Evolutionary conservation across 2,329 filamentous ascomycete species (phyloP).

Genomic region (Rugonectria rugulosa): DNA sequence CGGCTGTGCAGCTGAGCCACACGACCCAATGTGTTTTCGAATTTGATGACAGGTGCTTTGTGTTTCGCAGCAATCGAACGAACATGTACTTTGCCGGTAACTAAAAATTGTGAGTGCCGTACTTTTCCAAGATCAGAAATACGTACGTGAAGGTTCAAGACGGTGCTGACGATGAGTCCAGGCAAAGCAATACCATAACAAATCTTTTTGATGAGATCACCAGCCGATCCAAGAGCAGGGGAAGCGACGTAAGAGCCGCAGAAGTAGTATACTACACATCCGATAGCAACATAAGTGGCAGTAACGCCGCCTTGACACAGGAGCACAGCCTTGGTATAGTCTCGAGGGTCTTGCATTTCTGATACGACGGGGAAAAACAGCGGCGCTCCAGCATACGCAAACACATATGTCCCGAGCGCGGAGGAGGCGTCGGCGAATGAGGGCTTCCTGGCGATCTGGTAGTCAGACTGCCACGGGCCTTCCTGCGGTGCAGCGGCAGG

Average conservation of each 20-base stretch:
- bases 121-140: too few species aligned
- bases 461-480: constrained; percentile 39
- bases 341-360: constrained; percentile 42
- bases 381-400: constrained; percentile 46
- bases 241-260: constrained; percentile 55
- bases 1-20: constrained; percentile 45
- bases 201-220: constrained; percentile 50
- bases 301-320: constrained; percentile 39
- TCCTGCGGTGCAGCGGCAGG: constrained; percentile 20
- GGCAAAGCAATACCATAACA: constrained; percentile 48
- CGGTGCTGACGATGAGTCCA: constrained; percentile 36
- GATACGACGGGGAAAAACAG: constrained; percentile 43
- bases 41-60: constrained; percentile 46
- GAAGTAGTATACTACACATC: constrained; percentile 53
- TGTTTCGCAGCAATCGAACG: constrained; percentile 48
- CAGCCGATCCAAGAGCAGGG: constrained; percentile 55
- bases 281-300: constrained; percentile 43
- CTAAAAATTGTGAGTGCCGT: too few species aligned
- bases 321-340: constrained; percentile 35
- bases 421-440: constrained; percentile 42
- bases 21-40: constrained; percentile 45
- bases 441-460: constrained; percentile 39
- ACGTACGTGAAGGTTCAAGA: background rate
- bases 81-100: constrained; percentile 53
- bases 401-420: constrained; percentile 43